These are phyloP conservation scores for Acanthamoeba healyi DNA, from an alignment of 208 protist species.

Conservation along the genomic window DNA sequence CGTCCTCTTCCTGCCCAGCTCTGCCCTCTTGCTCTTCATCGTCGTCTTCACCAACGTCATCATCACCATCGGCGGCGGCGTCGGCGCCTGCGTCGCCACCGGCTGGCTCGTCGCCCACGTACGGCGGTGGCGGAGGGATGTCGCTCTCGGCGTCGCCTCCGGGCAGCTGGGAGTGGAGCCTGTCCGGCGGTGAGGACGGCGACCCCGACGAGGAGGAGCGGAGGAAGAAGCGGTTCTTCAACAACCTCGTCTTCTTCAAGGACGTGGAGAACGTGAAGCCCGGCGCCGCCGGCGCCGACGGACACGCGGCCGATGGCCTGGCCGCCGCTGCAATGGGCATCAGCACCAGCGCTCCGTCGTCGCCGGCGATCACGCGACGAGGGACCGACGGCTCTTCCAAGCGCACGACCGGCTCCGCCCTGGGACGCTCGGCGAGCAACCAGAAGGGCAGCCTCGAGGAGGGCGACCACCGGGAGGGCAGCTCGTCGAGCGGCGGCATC, in stretches of 20 bases:
- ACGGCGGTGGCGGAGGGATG: too few relatives aligned
- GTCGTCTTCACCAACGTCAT: background rate
- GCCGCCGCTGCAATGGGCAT: background rate
- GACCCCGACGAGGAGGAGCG: background rate
- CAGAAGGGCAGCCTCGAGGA: background rate
- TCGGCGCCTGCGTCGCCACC: too few relatives aligned
- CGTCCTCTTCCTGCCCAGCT: background rate
- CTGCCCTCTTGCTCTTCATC: background rate
- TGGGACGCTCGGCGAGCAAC: background rate
- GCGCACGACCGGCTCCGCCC: too few relatives aligned
- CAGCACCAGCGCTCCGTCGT: background rate
- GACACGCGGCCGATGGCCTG: background rate
- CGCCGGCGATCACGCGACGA: background rate
- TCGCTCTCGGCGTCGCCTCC: background rate
- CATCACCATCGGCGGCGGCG: background rate
- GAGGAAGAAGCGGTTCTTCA: slow-evolving; percentile 25
- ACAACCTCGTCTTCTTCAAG: slow-evolving; percentile 48
- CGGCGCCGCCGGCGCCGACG: background rate
- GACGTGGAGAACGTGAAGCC: slow-evolving; percentile 28
- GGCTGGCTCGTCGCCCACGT: too few relatives aligned
- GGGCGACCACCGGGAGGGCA: background rate
- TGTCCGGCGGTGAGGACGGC: background rate
- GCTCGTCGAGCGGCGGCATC: background rate
- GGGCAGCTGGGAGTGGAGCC: background rate
- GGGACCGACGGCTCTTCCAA: background rate